Percentiles rank a stretch among this genome's conserved stretches.
These are phyloP conservation scores for Chimonanthus salicifolius DNA, from an alignment of 164 flowering plant species.

Conservation along the genomic window DNA sequence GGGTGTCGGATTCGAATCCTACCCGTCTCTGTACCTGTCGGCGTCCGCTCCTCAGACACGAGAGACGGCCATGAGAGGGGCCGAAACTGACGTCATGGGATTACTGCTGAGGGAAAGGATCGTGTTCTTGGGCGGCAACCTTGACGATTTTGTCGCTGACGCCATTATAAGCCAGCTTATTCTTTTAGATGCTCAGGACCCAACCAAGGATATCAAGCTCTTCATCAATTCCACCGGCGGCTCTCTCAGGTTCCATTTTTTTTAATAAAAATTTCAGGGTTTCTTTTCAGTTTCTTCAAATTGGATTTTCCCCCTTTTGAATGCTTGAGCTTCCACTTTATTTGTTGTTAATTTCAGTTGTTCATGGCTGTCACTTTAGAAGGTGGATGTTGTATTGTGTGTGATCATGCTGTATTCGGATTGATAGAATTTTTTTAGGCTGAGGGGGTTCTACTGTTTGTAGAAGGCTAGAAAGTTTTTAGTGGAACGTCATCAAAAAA, in stretches of 20 bases:
- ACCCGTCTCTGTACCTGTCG: slow-evolving; percentile 5
- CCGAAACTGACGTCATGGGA: slow-evolving; percentile 72
- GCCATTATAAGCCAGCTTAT: slow-evolving; percentile 76
- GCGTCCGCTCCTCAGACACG: slow-evolving; percentile 43
- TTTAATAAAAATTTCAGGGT: too few species aligned
- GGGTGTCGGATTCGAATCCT: slow-evolving; percentile 3
- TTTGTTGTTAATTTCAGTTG: too few species aligned
- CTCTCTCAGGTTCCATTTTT: slow-evolving; percentile 49
- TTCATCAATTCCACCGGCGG: slow-evolving; percentile 91
- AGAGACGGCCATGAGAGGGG: slow-evolving; percentile 42
- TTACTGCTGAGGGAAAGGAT: slow-evolving; percentile 71
- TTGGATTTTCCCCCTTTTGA: too few species aligned
- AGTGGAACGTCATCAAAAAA: too few species aligned
- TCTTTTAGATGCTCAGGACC: slow-evolving; percentile 77
- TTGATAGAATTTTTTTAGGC: too few species aligned
- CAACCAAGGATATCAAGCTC: slow-evolving; percentile 68
- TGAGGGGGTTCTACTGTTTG: too few species aligned
- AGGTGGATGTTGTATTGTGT: too few species aligned
- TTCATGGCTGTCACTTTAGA: too few species aligned
- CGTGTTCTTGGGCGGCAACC: slow-evolving; percentile 60
- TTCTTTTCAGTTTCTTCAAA: too few species aligned
- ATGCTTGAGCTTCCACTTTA: too few species aligned
- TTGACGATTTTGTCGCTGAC: slow-evolving; percentile 88
- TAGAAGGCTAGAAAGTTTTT: too few species aligned
- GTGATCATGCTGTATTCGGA: too few species aligned